Conservation (phyloP, 768 basidiomycete genomes). For the Leucogyrophana mollusca region DNA sequence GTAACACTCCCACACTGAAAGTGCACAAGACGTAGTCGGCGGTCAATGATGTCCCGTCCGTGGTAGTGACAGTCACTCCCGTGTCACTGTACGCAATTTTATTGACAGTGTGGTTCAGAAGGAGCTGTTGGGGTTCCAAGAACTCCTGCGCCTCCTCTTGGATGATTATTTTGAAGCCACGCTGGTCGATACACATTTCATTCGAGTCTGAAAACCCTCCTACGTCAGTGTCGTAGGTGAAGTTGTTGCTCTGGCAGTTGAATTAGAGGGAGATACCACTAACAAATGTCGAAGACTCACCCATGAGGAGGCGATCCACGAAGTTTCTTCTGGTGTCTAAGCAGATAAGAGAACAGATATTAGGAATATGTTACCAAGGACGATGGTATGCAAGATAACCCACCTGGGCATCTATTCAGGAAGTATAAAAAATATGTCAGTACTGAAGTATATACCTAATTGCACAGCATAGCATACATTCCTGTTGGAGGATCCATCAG, state of each 20-base stretch:
- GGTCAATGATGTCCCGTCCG: slow-evolving; percentile 39
- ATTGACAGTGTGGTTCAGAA: slow-evolving; percentile 50
- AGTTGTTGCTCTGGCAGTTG: slow-evolving; percentile 55
- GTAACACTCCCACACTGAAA: slow-evolving; percentile 70
- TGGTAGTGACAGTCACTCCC: slow-evolving; percentile 47
- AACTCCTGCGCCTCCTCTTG: slow-evolving; percentile 58
- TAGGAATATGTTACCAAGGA: neutral
- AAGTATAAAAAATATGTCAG: slow-evolving; percentile 3
- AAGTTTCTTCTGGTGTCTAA: slow-evolving; percentile 61
- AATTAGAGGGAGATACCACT: slow-evolving; percentile 6
- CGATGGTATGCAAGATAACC: neutral
- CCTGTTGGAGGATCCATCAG: slow-evolving; percentile 16
- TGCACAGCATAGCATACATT: slow-evolving; percentile 21
- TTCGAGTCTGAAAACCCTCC: slow-evolving; percentile 62
- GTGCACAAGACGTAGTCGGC: slow-evolving; percentile 65
- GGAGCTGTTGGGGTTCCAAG: slow-evolving; percentile 43
- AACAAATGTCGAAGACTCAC: slow-evolving; percentile 29
- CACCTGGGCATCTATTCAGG: slow-evolving; percentile 26
- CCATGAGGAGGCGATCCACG: slow-evolving; percentile 64
- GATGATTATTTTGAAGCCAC: slow-evolving; percentile 58
- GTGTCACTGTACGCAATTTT: slow-evolving; percentile 43
- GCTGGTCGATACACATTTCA: slow-evolving; percentile 54
- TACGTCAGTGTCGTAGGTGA: slow-evolving; percentile 47
- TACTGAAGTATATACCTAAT: neutral
- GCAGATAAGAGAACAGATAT: slow-evolving; percentile 38